phyloP scores from a whole-genome alignment of 345 rosid genomes.

The Combretum micranthum region DNA sequence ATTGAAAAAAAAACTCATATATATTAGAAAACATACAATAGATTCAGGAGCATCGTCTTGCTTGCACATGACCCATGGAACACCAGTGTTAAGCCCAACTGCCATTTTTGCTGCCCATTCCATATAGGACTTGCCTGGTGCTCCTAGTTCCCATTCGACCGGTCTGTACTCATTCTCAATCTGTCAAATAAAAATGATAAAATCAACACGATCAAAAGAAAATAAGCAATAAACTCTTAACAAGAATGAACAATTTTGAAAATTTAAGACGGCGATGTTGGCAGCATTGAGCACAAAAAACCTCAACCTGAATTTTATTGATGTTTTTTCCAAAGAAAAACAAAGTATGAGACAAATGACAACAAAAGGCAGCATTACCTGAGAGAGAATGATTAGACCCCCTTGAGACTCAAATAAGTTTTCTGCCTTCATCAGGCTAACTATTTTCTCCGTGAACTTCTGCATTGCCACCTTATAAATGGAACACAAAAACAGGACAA shows the following conservation, averaged over 20 bases:
- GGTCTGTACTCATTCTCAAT: too few relatives aligned
- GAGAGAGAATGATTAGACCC: conserved; percentile 38
- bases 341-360: neutral
- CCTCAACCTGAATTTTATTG: neutral
- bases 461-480: conserved; percentile 30
- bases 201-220: too few relatives aligned
- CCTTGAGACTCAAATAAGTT: conserved; percentile 35
- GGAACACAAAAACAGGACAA: conserved; percentile 7
- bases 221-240: too few relatives aligned
- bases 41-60: conserved; percentile 67
- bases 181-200: too few relatives aligned
- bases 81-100: conserved; percentile 45
- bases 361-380: conserved; percentile 12
- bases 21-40: conserved; percentile 25
- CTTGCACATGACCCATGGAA: conserved; percentile 67
- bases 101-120: conserved; percentile 68
- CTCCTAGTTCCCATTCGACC: conserved; percentile 42
- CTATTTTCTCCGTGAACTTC: conserved; percentile 34
- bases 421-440: conserved; percentile 32
- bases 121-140: conserved; percentile 38
- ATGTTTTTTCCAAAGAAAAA: neutral
- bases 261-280: too few relatives aligned
- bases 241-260: too few relatives aligned
- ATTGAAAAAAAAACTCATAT: conserved; percentile 6
- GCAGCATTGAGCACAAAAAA: too few relatives aligned